phyloP scores from a whole-genome alignment of 164 flowering plant species.

The Aristolochia californica region DNA sequence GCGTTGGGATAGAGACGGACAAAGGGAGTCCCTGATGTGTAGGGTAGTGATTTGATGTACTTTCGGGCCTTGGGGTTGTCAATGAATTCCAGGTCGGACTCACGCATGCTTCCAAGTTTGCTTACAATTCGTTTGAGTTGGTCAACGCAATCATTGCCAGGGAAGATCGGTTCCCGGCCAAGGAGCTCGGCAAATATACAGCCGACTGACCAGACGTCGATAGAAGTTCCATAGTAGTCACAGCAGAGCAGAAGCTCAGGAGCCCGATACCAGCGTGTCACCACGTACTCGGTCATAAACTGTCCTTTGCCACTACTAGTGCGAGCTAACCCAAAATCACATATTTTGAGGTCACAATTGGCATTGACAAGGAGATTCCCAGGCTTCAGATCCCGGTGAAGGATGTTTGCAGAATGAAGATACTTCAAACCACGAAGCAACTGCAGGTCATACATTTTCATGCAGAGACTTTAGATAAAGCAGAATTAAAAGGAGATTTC shows the following conservation, averaged over 20 bases:
- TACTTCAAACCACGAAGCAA: constrained; percentile 84
- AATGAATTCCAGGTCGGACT: constrained; percentile 62
- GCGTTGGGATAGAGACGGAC: constrained; percentile 64
- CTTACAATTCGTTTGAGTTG: constrained; percentile 79
- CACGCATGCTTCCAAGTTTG: constrained; percentile 72
- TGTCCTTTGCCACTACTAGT: constrained; percentile 66
- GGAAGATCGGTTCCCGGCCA: constrained; percentile 84
- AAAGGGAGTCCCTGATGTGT: constrained; percentile 43
- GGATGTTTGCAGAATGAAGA: constrained; percentile 90
- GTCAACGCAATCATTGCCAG: constrained; percentile 85
- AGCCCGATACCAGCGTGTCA: constrained; percentile 95
- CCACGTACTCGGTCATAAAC: constrained; percentile 96
- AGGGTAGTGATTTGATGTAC: constrained; percentile 61
- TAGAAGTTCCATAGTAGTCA: constrained; percentile 85
- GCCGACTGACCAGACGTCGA: constrained; percentile 97
- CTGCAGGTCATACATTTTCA: constrained; percentile 20
- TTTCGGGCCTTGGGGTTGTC: constrained; percentile 74
- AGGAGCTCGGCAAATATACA: constrained; percentile 91
- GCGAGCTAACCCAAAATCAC: constrained; percentile 93
- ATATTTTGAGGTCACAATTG: constrained; percentile 85
- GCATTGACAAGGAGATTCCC: constrained; percentile 87
- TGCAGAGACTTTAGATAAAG: too few species aligned
- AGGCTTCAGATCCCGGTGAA: constrained; percentile 92
- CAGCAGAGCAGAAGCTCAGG: constrained; percentile 94
- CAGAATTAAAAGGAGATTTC: not conserved